Base-by-base conservation (phyloP, 108 stramenopile species). In the Nitzschia sp. region DNA sequence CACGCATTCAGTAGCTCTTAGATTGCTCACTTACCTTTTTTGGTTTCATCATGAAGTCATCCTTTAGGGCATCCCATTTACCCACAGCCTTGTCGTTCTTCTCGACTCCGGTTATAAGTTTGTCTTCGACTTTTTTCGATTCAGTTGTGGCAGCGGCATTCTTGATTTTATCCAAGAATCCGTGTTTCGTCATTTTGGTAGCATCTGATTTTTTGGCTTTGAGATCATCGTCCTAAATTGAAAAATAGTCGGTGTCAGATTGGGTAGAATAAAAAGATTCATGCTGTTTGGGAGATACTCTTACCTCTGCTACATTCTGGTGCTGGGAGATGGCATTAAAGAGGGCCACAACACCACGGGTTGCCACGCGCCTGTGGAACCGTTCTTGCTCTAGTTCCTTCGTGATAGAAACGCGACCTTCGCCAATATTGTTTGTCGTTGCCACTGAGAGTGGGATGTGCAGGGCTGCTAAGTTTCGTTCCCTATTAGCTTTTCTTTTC, bases 241-340 rank as follows among this genome's bases (percentile, higher is more conserved):
- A 13, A 41, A 41, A 13, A 41, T 41, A n/a, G n/a, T n/a, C n/a
- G n/a, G 38, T 41, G 38, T 41, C 38, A 41, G n/a, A n/a, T n/a
- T n/a, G n/a, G n/a, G n/a, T n/a, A n/a, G n/a, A n/a, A 41, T 13
- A 41, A 41, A 6, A 41, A 41, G 38, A 9, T 41, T 41, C 38
- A 41, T 9, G 38, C 22, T 69, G 28, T 6, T 41, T 41, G 6
- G 9, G 19, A 57, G 56, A 27, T 4, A 27, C 29, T 31, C 66
- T 26, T 46, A 67, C 74, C 27, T 54, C 74, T 26, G 68, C 44
- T 8, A 22, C 68, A 41, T 73, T 50, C 57, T 92, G 88, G 78
- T 95, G 91, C 71, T 88, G 87, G 13, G 88, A 63, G 64, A 95
- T 93, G 23, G 94, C 89, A 74, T 96, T 96, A 55, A 96, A 96